phyloP scores from a whole-genome alignment of 495 filamentous ascomycete species.

The Rhypophila decipiens region DNA sequence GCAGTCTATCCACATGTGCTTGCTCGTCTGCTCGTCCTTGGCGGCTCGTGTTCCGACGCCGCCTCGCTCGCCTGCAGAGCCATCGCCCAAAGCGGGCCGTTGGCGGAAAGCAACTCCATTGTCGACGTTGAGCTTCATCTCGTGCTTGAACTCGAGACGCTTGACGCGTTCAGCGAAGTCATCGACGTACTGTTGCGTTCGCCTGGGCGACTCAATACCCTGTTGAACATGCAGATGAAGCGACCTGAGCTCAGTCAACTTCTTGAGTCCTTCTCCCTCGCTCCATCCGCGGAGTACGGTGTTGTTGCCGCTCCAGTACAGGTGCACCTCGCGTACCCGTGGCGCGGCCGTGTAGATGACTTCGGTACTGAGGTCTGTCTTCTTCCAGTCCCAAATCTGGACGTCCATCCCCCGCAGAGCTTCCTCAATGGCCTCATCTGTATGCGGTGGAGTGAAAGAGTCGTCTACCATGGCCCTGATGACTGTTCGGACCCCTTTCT shows the following conservation, averaged over 20 bases:
- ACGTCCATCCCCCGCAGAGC: slow-evolving; percentile 22
- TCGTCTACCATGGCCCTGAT: slow-evolving; percentile 31
- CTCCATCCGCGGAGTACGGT: slow-evolving; percentile 20
- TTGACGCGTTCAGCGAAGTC: slow-evolving; percentile 8
- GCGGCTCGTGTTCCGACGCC: neutral
- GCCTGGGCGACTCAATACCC: slow-evolving; percentile 15
- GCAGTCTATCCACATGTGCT: slow-evolving; percentile 22
- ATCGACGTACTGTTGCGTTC: slow-evolving; percentile 13
- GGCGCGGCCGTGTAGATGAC: slow-evolving; percentile 22
- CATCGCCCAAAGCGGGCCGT: neutral
- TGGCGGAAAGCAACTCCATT: slow-evolving; percentile 1
- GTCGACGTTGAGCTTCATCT: neutral
- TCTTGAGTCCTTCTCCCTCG: slow-evolving; percentile 1
- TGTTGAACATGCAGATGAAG: slow-evolving; percentile 3
- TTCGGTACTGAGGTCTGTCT: slow-evolving; percentile 28
- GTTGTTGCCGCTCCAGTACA: slow-evolving; percentile 18
- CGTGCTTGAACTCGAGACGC: neutral
- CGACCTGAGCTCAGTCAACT: slow-evolving; percentile 1
- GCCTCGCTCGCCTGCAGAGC: neutral
- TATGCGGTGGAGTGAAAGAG: slow-evolving; percentile 15
- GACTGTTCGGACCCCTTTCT: slow-evolving; percentile 21
- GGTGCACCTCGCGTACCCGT: slow-evolving; percentile 20
- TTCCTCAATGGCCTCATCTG: slow-evolving; percentile 30
- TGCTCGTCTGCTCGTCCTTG: slow-evolving; percentile 8
- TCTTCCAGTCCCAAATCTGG: slow-evolving; percentile 34